These are phyloP conservation scores for Amyloporia xantha DNA, from an alignment of 768 basidiomycete genomes.

Conservation along the genomic window DNA sequence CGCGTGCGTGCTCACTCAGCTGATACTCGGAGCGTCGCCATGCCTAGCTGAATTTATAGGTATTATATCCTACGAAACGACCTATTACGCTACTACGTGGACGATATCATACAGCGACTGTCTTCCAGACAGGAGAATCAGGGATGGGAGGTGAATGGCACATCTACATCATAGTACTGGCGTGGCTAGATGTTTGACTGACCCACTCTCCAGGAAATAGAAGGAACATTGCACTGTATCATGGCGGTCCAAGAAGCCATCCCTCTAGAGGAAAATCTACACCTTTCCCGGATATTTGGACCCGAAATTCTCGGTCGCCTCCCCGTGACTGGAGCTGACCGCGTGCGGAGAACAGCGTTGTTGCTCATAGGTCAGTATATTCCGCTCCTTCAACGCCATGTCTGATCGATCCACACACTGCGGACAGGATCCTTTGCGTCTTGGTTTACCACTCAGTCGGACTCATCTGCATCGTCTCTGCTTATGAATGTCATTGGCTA, in stretches of 20 bases:
- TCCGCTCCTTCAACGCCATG: no score
- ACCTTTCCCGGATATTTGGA: slow-evolving; percentile 64
- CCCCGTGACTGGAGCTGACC: slow-evolving; percentile 54
- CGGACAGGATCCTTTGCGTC: slow-evolving; percentile 62
- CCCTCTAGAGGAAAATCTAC: slow-evolving; percentile 45
- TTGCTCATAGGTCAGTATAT: slow-evolving; percentile 58
- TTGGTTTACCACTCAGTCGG: slow-evolving; percentile 62
- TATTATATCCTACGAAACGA: slow-evolving; percentile 85
- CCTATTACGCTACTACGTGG: slow-evolving; percentile 68
- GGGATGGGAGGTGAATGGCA: slow-evolving; percentile 80
- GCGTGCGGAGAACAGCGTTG: slow-evolving; percentile 69
- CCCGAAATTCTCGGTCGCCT: slow-evolving; percentile 61
- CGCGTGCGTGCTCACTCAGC: slow-evolving; percentile 57
- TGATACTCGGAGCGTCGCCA: background rate
- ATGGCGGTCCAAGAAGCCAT: slow-evolving; percentile 86
- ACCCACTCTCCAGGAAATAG: slow-evolving; percentile 53
- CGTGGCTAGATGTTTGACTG: background rate
- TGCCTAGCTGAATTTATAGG: slow-evolving; percentile 32
- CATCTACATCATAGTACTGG: background rate
- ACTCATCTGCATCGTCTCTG: slow-evolving; percentile 30
- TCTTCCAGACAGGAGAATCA: slow-evolving; percentile 33
- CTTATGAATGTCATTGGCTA: slow-evolving; percentile 63
- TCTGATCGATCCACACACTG: no score
- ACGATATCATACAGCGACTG: slow-evolving; percentile 53
- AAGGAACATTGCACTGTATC: slow-evolving; percentile 81